Evolutionary conservation across 768 basidiomycete genomes (phyloP), one percentile per base, ranked within the genome.

Genomic region (Suillus spraguei): DNA sequence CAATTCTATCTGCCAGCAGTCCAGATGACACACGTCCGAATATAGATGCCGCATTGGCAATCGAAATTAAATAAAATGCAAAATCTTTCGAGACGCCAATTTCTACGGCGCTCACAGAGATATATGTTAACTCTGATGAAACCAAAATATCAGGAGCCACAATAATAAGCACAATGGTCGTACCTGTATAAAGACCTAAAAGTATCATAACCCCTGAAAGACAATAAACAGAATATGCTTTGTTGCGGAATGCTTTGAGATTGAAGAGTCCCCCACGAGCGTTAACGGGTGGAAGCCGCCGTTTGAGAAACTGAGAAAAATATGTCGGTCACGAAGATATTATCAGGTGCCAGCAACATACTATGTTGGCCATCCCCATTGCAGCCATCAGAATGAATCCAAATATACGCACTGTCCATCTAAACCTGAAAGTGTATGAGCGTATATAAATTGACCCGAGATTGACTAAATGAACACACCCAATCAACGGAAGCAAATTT

Each of bases 361-460:
- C 82, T 53, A 91, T 63, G 72, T 88, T 90, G 17, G 84, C 81
- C 16, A 82, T 70, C 3, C 82, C 81, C 6, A 91, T 78, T 1
- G 81, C 70, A 17, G 80, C 65, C 1, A 89, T 65, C 0, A 91
- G 71, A 11, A 90, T 83, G 65, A 92, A 85, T 2, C 85, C 90
- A 47, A 91, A 74, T 42, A 88, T 83, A 13, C 91, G 81, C 80
- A 90, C 84, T 0, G 91, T 90, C 91, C 91, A 93, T 65, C 78
- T 78, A 72, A 92, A 93, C 16, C 90, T 92, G 55, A 13, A 24
- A 17, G 4, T 3, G 58, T 6, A 13, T 63, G 44, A 22, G 52
- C 20, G 2, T 9, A 39, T 24, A 8, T 10, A 5, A 53, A 28
- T 32, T 28, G 14, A 4, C 20, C 2, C 13, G 13, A 7, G 9